phyloP scores from a whole-genome alignment of 305 asterid genomes.

The Fraxinus greggii region DNA sequence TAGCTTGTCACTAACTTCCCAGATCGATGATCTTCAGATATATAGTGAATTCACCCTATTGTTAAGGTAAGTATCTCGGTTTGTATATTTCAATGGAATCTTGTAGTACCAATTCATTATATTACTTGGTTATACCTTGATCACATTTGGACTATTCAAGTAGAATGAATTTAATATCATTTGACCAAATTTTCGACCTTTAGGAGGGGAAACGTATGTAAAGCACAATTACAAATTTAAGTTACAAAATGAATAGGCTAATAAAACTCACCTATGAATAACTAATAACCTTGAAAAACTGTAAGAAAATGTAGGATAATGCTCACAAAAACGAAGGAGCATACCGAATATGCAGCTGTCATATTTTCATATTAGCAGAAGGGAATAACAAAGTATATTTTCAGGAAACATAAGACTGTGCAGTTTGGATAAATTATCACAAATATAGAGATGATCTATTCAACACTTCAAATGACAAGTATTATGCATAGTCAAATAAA shows the following conservation, averaged over 20 bases:
- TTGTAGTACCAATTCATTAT: not conserved
- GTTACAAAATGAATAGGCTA: constrained; percentile 27
- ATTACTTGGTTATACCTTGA: not conserved
- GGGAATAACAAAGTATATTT: not conserved
- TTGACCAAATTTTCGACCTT: not conserved
- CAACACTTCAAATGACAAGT: not conserved
- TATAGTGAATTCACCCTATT: not conserved
- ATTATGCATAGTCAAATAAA: not conserved
- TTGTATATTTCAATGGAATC: not conserved
- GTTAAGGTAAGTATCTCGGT: not conserved
- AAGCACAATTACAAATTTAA: constrained; percentile 24
- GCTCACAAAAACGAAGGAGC: not conserved
- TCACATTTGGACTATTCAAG: not conserved
- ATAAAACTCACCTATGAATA: constrained; percentile 12
- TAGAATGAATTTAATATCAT: not conserved
- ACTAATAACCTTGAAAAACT: constrained; percentile 21
- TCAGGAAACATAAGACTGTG: not conserved
- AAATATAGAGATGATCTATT: not conserved
- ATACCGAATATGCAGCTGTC: not conserved
- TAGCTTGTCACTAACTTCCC: not conserved
- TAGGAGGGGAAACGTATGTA: constrained; percentile 12
- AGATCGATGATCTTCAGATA: not conserved
- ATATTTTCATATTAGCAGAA: not conserved
- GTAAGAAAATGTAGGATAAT: not conserved
- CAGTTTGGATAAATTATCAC: not conserved